Conservation (phyloP, 2,329 filamentous ascomycete genomes). For the Fusarium devonianum region DNA sequence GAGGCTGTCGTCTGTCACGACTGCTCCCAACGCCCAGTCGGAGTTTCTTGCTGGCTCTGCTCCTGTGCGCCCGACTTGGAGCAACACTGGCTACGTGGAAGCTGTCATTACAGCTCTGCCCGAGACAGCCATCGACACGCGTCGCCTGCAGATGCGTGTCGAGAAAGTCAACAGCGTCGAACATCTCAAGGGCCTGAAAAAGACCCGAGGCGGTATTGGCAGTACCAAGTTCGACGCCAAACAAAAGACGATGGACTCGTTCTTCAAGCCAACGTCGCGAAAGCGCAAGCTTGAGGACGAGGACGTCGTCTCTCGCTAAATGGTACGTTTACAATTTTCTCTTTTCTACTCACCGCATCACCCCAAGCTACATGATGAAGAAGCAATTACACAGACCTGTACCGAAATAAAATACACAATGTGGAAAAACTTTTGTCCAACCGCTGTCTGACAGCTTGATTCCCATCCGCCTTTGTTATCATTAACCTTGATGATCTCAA, state of each 20-base stretch:
- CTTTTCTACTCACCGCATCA: slow-evolving; percentile 19
- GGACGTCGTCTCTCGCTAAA: slow-evolving; percentile 29
- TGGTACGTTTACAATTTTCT: slow-evolving; percentile 49
- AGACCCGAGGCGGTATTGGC: slow-evolving; percentile 83
- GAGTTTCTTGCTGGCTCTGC: slow-evolving; percentile 15
- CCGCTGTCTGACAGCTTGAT: slow-evolving; percentile 74
- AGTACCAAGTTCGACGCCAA: slow-evolving; percentile 76
- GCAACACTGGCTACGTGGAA: slow-evolving; percentile 61
- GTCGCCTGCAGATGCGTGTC: slow-evolving; percentile 53
- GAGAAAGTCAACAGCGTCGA: slow-evolving; percentile 71
- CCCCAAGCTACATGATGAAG: slow-evolving; percentile 68
- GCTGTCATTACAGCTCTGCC: slow-evolving; percentile 28
- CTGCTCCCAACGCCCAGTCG: slow-evolving; percentile 25
- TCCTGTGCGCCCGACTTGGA: slow-evolving; percentile 51
- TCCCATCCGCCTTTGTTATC: slow-evolving; percentile 30
- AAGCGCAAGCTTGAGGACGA: slow-evolving; percentile 41
- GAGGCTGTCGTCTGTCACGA: slow-evolving; percentile 51
- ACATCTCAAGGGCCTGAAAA: slow-evolving; percentile 77
- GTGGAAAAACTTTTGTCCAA: slow-evolving; percentile 79
- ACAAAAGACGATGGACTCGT: slow-evolving; percentile 78
- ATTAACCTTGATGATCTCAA: slow-evolving; percentile 26
- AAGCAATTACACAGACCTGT: slow-evolving; percentile 82
- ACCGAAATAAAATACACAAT: slow-evolving; percentile 71
- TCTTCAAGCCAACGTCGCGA: slow-evolving; percentile 65
- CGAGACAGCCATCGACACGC: not conserved